Evolutionary conservation across 108 stramenopile genomes (phyloP), one percentile per base, ranked within the genome.

Genomic region (Aurantiochytrium sp.): DNA sequence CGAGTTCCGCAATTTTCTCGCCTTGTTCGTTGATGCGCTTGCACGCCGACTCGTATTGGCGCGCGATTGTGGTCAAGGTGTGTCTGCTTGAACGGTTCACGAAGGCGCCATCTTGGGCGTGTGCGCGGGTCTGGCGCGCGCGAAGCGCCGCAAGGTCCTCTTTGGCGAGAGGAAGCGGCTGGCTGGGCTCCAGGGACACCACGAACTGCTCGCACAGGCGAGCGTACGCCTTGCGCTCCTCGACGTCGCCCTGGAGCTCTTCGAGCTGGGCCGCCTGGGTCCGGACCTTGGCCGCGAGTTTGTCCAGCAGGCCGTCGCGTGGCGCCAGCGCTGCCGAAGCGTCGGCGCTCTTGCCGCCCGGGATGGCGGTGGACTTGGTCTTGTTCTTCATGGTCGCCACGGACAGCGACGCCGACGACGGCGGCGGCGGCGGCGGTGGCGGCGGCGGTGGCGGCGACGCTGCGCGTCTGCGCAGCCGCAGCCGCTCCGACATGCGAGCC

Each of bases 131-230:
- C 55, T 42, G 64, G 21, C 64, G 64, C 25, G 51, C 19, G 25
- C 51, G 45, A 16, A 83, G 49, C 18, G 76, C 76, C 25, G 45
- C 49, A 55, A 83, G 76, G 16, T 83, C 49, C 51, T 83, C 76
- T 23, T 47, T 83, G 76, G 49, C 51, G 49, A 83, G 51, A 53
- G 76, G 76, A 12, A 83, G 76, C 6, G 76, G 76, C 76, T 83
- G 76, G n/a, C 23, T 25, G 51, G 76, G 76, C 49, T 83, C 76
- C 14, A 83, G 51, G 16, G 76, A 45, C 10, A 83, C 23, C 45
- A 83, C 76, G 76, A 83, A 83, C 76, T 83, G 76, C 51, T 83
- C 76, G 51, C 76, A 83, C 45, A 83, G 76, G n/a, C 45, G 49
- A 23, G 76, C 76, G 28, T 83, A 83, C 76, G 8, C 12, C 25